These are phyloP conservation scores for Penicillium decumbens DNA, from an alignment of 2,329 filamentous ascomycete genomes.

Conservation along the genomic window DNA sequence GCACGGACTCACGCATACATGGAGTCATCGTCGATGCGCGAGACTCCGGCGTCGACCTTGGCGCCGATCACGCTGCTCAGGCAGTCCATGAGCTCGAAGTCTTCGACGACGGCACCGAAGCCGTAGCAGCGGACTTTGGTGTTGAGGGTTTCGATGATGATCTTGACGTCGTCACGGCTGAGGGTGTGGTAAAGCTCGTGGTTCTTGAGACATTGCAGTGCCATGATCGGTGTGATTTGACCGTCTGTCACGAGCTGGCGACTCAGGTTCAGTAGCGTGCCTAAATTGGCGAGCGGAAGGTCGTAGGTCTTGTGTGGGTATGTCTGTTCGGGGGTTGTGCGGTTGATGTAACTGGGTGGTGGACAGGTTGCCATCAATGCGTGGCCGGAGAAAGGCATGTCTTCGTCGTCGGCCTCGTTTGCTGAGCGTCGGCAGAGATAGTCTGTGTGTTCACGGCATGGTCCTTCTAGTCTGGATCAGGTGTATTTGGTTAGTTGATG, in stretches of 20 bases:
- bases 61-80: conserved; percentile 62
- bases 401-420: conserved; percentile 56
- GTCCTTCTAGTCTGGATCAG: conserved; percentile 53
- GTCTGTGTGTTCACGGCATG: conserved; percentile 56
- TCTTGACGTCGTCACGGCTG: conserved; percentile 62
- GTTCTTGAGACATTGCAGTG: conserved; percentile 74
- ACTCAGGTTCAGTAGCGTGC: conserved; percentile 79
- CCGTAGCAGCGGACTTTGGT: conserved; percentile 89
- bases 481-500: not conserved
- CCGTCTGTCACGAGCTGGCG: conserved; percentile 76
- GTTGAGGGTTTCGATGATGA: conserved; percentile 67
- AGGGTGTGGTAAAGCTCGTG: conserved; percentile 67
- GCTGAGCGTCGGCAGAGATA: conserved; percentile 77
- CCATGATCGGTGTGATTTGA: conserved; percentile 86
- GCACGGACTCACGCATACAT: conserved; percentile 24
- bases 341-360: conserved; percentile 59
- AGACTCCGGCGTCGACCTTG: conserved; percentile 29
- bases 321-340: conserved; percentile 49
- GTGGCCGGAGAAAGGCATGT: conserved; percentile 68
- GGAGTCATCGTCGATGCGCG: conserved; percentile 28
- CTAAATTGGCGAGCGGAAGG: conserved; percentile 68
- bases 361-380: conserved; percentile 91
- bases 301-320: conserved; percentile 74
- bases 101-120: conserved; percentile 65
- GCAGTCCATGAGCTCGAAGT: conserved; percentile 65